These are phyloP conservation scores for Aspergillus latus DNA, from an alignment of 2,329 filamentous ascomycete genomes.

Conservation along the genomic window DNA sequence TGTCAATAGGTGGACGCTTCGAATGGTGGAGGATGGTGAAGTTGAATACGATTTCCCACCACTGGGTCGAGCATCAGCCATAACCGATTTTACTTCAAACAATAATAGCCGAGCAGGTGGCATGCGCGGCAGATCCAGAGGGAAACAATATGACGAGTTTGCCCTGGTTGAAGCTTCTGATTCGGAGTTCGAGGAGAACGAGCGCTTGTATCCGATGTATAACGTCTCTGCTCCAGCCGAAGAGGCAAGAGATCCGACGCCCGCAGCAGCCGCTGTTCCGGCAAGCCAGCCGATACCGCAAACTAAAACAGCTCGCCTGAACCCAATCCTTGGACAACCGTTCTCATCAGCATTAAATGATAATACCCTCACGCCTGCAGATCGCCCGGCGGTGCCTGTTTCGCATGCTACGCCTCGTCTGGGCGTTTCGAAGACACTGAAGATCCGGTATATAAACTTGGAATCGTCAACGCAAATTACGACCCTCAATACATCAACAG, in stretches of 20 bases:
- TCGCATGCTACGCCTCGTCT: conserved; percentile 55
- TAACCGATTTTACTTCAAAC: conserved; percentile 66
- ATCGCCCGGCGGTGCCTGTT: conserved; percentile 45
- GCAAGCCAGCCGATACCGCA: conserved; percentile 23
- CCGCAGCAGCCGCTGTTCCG: conserved; percentile 24
- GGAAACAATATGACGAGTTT: conserved; percentile 67
- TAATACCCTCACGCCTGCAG: conserved; percentile 46
- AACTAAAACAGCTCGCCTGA: conserved; percentile 32
- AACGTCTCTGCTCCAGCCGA: conserved; percentile 34
- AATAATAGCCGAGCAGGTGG: conserved; percentile 63
- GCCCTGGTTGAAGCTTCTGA: conserved; percentile 61
- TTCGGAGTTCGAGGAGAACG: conserved; percentile 58
- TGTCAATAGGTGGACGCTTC: conserved; percentile 63
- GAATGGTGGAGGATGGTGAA: conserved; percentile 69
- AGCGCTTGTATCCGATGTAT: conserved; percentile 56
- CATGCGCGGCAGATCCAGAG: conserved; percentile 56
- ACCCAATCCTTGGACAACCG: conserved; percentile 48
- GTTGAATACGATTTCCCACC: conserved; percentile 67
- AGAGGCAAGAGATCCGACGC: conserved; percentile 29
- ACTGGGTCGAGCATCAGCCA: conserved; percentile 55
- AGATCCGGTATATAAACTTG: conserved; percentile 61
- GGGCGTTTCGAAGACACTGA: conserved; percentile 58
- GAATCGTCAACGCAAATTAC: conserved; percentile 56
- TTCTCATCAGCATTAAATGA: conserved; percentile 49
- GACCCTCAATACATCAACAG: conserved; percentile 59